Conservation (phyloP, 179 eudicot species). For the Gypsophila paniculata region DNA sequence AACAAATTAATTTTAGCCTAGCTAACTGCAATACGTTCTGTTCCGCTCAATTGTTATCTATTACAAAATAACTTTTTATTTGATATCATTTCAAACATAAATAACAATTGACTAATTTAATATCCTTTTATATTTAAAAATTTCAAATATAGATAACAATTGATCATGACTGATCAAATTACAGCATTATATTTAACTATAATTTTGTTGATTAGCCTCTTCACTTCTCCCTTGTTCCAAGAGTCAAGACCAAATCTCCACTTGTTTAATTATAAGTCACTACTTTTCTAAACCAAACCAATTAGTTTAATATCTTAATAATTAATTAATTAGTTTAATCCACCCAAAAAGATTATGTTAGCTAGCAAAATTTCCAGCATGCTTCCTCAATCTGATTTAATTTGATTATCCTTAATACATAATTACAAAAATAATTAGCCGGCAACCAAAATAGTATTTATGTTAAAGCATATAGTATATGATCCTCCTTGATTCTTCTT, state of each 20-base stretch:
- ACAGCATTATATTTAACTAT: too few relatives aligned
- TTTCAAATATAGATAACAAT: too few relatives aligned
- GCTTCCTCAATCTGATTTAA: conserved; percentile 20
- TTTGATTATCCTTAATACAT: background rate
- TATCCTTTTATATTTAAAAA: too few relatives aligned
- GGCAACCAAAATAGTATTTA: conserved; percentile 21
- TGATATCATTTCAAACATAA: too few relatives aligned
- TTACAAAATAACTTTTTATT: too few relatives aligned
- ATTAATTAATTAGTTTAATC: too few relatives aligned
- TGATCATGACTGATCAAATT: too few relatives aligned
- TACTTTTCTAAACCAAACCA: conserved; percentile 30
- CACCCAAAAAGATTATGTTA: background rate
- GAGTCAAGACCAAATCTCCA: conserved; percentile 44
- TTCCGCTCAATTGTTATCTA: too few relatives aligned
- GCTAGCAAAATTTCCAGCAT: conserved; percentile 19
- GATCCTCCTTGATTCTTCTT: conserved; percentile 23
- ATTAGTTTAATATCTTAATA: conserved; percentile 14
- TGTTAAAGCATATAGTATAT: conserved; percentile 25
- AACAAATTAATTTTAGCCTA: background rate
- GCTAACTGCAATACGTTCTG: too few relatives aligned
- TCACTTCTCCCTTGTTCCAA: conserved; percentile 12
- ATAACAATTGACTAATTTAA: too few relatives aligned
- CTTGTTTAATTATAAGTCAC: conserved; percentile 16
- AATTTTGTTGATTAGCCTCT: background rate
- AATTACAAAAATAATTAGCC: conserved; percentile 8